Base-by-base conservation (phyloP, 2,329 filamentous ascomycete genomes). In the Nemania sp. region DNA sequence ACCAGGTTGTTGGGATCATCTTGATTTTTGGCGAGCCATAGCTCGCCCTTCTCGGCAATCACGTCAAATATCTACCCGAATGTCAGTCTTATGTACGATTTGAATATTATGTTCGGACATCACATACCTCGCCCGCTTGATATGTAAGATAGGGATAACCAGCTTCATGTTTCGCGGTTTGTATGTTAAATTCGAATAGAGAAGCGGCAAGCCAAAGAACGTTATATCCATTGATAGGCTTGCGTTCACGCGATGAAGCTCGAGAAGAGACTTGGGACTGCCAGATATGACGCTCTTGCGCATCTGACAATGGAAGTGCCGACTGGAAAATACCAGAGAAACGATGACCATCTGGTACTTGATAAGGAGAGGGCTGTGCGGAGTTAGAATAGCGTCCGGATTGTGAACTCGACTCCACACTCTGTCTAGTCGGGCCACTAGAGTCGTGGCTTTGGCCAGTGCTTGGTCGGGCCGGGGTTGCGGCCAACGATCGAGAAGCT, bases 11-110 rank as follows among this genome's bases (percentile, higher is more conserved):
- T 80, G 1, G 84, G 77, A 71, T 99, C 94, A 68, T 99, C 94
- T 74, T 99, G 94, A 69, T 99, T 99, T 72, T 91, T 91, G 48
- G 94, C 94, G 52, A 99, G 84, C 94, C 94, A 99, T 43, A 97
- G 81, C 76, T 99, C 94, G 60, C 94, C 94, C 71, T 97, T 97
- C 72, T 97, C 92, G 24, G 88, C 94, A 68, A 99, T 91, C 48
- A 99, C 88, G 74, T 93, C 89, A 66, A 93, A 93, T 59, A 93
- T 90, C 82, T 88, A 60, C 15, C 19, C 34, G 7, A 9, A 43
- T 6, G 7, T 47, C 45, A 47, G 48, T 26, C 17, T 6, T n/a
- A 20, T 24, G n/a, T 41, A 22, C 41, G 30, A 42, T 30, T 6
- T 7, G 19, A 7, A 9, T n/a, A n/a, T 30, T 17, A 37, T 45